Evolutionary conservation across 1,139 yeast genomes (phyloP).

Genomic region (Pichia sp.): DNA sequence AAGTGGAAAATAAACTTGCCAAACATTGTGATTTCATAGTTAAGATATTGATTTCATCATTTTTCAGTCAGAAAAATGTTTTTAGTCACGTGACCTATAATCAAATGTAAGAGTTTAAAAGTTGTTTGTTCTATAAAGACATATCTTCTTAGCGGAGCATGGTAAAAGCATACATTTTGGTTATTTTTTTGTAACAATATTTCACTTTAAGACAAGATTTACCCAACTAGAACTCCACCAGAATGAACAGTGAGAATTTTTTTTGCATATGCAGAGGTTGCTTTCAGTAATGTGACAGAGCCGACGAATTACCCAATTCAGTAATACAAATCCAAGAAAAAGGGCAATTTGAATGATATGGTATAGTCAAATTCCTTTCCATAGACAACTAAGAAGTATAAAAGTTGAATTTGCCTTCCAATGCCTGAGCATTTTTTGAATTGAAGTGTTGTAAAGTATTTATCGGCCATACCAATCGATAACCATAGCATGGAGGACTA

Average conservation of each 20-base stretch:
- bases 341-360: background rate
- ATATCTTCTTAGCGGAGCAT: too few relatives aligned
- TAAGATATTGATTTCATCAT: too few relatives aligned
- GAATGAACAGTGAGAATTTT: too few relatives aligned
- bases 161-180: too few relatives aligned
- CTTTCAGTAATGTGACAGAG: background rate
- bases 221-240: too few relatives aligned
- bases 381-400: background rate
- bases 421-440: background rate
- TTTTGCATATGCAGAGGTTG: background rate
- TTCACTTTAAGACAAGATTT: too few relatives aligned
- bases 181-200: too few relatives aligned
- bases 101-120: too few relatives aligned
- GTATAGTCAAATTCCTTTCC: background rate
- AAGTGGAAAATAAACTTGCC: background rate
- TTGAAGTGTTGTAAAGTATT: background rate
- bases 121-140: too few relatives aligned
- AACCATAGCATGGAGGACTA: slow-evolving; percentile 1
- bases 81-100: too few relatives aligned
- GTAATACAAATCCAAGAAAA: background rate
- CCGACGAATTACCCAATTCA: background rate
- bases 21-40: background rate
- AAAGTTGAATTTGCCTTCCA: background rate
- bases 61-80: too few relatives aligned
- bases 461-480: background rate